Evolutionary conservation across 2,329 filamentous ascomycete genomes (phyloP), one percentile per base, ranked within the genome.

Genomic region (Phoma sp.): DNA sequence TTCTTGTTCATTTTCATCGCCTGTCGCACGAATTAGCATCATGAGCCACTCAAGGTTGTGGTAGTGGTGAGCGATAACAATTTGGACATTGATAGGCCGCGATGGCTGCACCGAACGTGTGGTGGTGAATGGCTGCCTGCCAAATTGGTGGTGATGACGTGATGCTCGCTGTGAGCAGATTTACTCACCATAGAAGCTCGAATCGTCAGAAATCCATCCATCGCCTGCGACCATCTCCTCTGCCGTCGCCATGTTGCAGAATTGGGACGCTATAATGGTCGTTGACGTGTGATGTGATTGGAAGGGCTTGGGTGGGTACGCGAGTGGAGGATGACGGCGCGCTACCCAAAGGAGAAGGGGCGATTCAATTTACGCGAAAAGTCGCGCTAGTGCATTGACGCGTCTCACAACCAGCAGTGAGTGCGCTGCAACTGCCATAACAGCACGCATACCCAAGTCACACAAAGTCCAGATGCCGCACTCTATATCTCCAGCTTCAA

Each of bases 181-280:
- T 15, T 12, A 58, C 67, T 53, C 71, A 80, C 78, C 78, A 52
- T 76, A 76, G 63, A 80, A 79, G 61, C 73, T 76, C 21, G 77
- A 78, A 17, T 80, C 78, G 53, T 79, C 77, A 5, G 68, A 74
- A 28, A 77, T 67, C 61, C 69, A 75, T 25, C 69, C 74, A 21
- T 71, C 61, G 4, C 63, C 70, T 25, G 54, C 50, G n/a, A 73
- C 68, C 48, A 65, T 51, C 1, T 68, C 64, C 49, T 65, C 67
- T 20, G 45, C 40, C 40, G 53, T 61, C 47, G 36, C 61, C 67
- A 69, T 72, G 28, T 29, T 59, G 32, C 26, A 21, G 28, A 18
- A 21, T 34, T 32, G n/a, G 46, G 29, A 26, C 26, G 10, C 39
- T 59, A 15, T 43, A 46, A 64, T 58, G 48, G 40, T 47, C 40